Conservation (phyloP, 140 eudicot species). For the Ambrosia hybrid region DNA sequence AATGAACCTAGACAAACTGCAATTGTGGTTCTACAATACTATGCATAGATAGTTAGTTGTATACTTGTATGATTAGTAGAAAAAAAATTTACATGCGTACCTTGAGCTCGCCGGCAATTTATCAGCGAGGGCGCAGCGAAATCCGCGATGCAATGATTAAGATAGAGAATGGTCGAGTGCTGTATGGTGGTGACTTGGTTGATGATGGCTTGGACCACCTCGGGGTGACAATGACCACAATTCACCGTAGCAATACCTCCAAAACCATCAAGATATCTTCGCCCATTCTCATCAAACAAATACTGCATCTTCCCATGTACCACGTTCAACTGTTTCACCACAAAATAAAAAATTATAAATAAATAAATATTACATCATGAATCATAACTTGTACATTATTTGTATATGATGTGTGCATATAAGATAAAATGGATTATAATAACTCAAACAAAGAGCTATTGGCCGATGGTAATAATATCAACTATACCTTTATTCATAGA, state of each 20-base stretch:
- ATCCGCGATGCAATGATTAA: constrained; percentile 73
- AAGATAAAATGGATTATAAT: no score
- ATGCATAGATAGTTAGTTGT: constrained; percentile 8
- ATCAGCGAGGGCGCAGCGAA: constrained; percentile 86
- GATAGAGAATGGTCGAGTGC: constrained; percentile 82
- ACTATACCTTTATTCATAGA: no score
- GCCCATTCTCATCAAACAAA: constrained; percentile 75
- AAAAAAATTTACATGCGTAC: constrained; percentile 19
- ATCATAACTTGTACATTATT: constrained; percentile 2
- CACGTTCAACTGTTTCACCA: constrained; percentile 56
- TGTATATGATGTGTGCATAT: neutral
- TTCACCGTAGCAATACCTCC: constrained; percentile 91
- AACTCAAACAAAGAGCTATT: neutral
- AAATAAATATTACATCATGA: neutral
- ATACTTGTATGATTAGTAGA: constrained; percentile 11
- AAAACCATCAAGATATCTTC: constrained; percentile 75
- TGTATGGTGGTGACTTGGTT: constrained; percentile 66
- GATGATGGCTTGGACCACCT: constrained; percentile 72
- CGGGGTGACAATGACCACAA: constrained; percentile 95
- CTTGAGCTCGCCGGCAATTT: constrained; percentile 84
- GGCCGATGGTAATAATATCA: no score
- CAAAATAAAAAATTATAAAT: neutral
- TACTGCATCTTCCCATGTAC: constrained; percentile 96
- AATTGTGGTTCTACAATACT: constrained; percentile 2
- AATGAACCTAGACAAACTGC: constrained; percentile 34